Evolutionary conservation across 2,329 filamentous ascomycete genomes (phyloP).

Genomic region (Simplicillium aogashimaense): DNA sequence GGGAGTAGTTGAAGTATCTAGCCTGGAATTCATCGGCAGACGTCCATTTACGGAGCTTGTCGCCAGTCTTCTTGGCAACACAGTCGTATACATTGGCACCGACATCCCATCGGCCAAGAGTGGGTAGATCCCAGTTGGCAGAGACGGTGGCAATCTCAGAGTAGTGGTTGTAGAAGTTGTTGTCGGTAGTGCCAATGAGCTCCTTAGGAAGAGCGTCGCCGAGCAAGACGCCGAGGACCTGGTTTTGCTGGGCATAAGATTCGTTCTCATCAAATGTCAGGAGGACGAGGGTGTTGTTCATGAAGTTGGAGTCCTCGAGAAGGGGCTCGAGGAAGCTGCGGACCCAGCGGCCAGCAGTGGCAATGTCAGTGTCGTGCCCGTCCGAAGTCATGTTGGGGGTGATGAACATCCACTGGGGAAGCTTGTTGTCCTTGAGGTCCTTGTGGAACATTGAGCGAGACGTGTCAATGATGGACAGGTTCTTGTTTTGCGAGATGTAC

Average conservation of each 20-base stretch:
- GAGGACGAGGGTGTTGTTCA: constrained; percentile 64
- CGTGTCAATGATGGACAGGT: constrained; percentile 36
- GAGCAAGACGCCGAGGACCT: constrained; percentile 59
- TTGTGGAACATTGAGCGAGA: constrained; percentile 49
- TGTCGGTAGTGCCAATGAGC: constrained; percentile 59
- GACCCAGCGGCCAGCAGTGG: constrained; percentile 58
- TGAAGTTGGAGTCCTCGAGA: constrained; percentile 59
- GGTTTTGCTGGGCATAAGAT: constrained; percentile 57
- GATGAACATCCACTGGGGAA: constrained; percentile 66
- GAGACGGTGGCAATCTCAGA: constrained; percentile 55
- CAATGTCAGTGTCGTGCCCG: constrained; percentile 65
- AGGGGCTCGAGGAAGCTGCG: constrained; percentile 61
- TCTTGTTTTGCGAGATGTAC: constrained; percentile 63
- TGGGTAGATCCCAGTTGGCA: constrained; percentile 61
- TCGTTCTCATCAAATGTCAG: constrained; percentile 75
- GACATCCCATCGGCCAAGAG: constrained; percentile 62
- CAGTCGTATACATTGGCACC: constrained; percentile 59
- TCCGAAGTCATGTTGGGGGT: constrained; percentile 69
- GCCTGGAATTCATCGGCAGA: constrained; percentile 22
- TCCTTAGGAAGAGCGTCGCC: constrained; percentile 60
- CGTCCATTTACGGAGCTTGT: constrained; percentile 31
- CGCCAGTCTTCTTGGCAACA: constrained; percentile 52
- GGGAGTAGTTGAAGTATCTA: constrained; percentile 43
- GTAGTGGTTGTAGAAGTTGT: constrained; percentile 65
- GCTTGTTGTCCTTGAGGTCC: constrained; percentile 50